phyloP scores from a whole-genome alignment of 768 basidiomycete species.

The Russula dissimulans region DNA sequence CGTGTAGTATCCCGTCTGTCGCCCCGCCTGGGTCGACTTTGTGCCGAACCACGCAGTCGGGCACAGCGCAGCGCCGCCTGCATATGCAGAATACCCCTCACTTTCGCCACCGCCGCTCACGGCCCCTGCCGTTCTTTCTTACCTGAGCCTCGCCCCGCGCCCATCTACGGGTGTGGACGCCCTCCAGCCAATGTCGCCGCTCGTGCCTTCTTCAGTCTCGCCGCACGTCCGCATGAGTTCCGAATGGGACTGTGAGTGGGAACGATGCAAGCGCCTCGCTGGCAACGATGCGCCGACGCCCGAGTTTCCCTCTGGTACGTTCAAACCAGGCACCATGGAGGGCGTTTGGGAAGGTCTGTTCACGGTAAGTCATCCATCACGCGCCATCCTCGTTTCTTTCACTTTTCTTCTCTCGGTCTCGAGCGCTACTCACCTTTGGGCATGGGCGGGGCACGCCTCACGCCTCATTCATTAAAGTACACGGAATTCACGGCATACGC shows the following conservation, averaged over 20 bases:
- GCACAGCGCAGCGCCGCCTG: conserved; percentile 4
- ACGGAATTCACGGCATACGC: conserved; percentile 82
- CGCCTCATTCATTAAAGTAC: conserved; percentile 37
- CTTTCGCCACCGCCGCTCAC: conserved; percentile 55
- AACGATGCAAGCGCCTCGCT: conserved; percentile 35
- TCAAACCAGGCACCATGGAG: conserved; percentile 58
- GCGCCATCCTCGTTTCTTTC: background rate
- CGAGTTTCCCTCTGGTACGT: conserved; percentile 36
- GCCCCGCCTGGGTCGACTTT: conserved; percentile 51
- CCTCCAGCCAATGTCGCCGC: conserved; percentile 23
- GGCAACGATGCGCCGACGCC: conserved; percentile 26
- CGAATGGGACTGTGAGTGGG: conserved; percentile 70
- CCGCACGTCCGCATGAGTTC: conserved; percentile 26
- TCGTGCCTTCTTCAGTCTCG: conserved; percentile 20
- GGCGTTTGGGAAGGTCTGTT: conserved; percentile 78
- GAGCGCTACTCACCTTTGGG: background rate
- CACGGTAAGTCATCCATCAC: conserved; percentile 38
- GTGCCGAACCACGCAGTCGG: conserved; percentile 26
- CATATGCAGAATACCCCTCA: conserved; percentile 31
- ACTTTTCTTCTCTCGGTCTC: background rate
- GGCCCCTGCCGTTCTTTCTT: conserved; percentile 63
- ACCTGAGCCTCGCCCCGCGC: conserved; percentile 42
- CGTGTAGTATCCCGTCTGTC: conserved; percentile 51
- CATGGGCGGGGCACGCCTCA: too few relatives aligned
- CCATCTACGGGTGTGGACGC: conserved; percentile 21